Base-by-base conservation (phyloP, 1,284 basidiomycete genomes). In the Apiotrichum gracile region DNA sequence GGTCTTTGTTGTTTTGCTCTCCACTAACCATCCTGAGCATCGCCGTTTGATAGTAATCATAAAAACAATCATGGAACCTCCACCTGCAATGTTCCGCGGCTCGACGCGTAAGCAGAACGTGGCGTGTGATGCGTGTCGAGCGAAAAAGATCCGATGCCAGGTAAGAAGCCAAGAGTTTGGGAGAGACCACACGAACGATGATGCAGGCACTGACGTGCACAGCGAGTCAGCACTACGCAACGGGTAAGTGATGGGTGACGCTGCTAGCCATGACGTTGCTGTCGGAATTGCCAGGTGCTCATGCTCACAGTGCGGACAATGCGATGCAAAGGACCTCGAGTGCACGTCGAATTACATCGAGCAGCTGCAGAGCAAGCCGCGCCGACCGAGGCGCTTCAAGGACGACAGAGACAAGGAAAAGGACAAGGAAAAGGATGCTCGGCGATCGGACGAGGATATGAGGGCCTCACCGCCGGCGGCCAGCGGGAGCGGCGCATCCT, bases 81-180 rank as follows among this genome's bases (percentile, higher is more conserved):
- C 47, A 5, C 52, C n/a, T 4, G 44, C 50, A 3, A 45, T 52
- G 14, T 59, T 51, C 45, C 52, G 33, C 33, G 55, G 55, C 4
- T 49, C 52, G 16, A 57, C 61, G 5, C 51, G 68, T 27, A 90
- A 89, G 69, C 88, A 92, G 76, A 92, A 92, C 69, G 88, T 88
- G 22, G 88, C 89, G 24, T 92, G 89, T 71, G 89, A 92, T 77
- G 86, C 86, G 48, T 91, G 88, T 80, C 51, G 70, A 13, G 42
- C 55, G 24, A 71, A 67, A 61, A 72, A 72, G 55, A 61, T 72
- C 25, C 50, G 66, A 43, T 74, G 72, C 42, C 51, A 54, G 47
- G 38, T 49, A n/a, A 5, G 38, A 39, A 4, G 5, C 17, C n/a
- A 24, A 21, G 12, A 5, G 22, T 16, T 17, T 16, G 35, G 19